Evolutionary conservation across 805 yeast genomes (phyloP).

Genomic region (Pichia rugopelliculosa): DNA sequence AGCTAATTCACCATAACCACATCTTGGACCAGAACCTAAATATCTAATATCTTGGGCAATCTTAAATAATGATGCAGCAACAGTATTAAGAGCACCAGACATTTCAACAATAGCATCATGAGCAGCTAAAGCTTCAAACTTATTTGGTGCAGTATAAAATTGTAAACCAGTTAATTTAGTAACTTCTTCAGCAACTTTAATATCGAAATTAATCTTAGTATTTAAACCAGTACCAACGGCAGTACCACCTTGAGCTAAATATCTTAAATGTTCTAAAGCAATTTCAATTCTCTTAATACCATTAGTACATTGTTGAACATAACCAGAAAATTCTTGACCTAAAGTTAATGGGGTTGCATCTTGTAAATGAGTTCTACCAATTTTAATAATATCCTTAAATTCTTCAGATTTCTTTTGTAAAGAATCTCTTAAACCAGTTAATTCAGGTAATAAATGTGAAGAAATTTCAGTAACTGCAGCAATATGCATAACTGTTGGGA

Average conservation of each 20-base stretch:
- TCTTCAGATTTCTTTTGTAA: slow-evolving; percentile 71
- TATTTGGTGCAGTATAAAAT: slow-evolving; percentile 94
- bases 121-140: slow-evolving; percentile 98
- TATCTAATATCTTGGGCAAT: slow-evolving; percentile 97
- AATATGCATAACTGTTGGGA: slow-evolving; percentile 99
- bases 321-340: slow-evolving; percentile 97
- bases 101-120: slow-evolving; percentile 98
- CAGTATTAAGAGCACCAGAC: slow-evolving; percentile 92
- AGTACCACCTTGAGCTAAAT: slow-evolving; percentile 98
- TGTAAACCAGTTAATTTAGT: slow-evolving; percentile 79
- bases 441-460: slow-evolving; percentile 68
- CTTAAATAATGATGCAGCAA: slow-evolving; percentile 89
- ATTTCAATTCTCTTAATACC: slow-evolving; percentile 84
- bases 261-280: slow-evolving; percentile 66
- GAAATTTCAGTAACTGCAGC: slow-evolving; percentile 92
- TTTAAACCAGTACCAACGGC: slow-evolving; percentile 99
- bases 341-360: slow-evolving; percentile 97
- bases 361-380: slow-evolving; percentile 98
- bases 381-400: slow-evolving; percentile 85
- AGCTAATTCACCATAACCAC: slow-evolving; percentile 95
- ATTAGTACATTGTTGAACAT: slow-evolving; percentile 85
- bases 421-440: slow-evolving; percentile 71
- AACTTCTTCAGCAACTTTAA: slow-evolving; percentile 79
- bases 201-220: slow-evolving; percentile 86
- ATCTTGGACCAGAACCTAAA: slow-evolving; percentile 98